Conservation (phyloP, 2,329 filamentous ascomycete genomes). For the Paecilomyces formosus region DNA sequence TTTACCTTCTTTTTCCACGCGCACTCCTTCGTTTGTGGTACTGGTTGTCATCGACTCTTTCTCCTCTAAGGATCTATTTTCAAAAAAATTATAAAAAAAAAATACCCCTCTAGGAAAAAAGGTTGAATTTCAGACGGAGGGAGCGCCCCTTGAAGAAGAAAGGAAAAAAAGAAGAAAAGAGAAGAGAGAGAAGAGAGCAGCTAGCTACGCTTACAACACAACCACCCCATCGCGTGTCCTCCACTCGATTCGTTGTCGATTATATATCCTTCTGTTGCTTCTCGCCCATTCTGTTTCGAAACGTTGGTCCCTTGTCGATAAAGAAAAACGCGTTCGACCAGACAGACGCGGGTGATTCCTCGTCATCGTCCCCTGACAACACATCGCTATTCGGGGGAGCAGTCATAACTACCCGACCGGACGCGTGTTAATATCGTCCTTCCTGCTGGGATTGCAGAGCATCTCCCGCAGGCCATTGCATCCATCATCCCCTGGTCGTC, state of each 20-base stretch:
- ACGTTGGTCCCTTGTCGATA: background rate
- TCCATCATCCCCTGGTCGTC: constrained; percentile 9
- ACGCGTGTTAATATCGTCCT: constrained; percentile 6
- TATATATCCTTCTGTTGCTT: background rate
- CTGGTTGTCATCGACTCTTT: constrained; percentile 10
- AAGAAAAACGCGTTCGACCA: background rate
- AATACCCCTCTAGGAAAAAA: constrained; percentile 5
- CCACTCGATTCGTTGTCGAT: background rate
- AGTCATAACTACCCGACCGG: background rate
- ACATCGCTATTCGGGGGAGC: background rate
- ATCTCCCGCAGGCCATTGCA: constrained; percentile 17
- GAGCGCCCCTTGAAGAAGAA: background rate
- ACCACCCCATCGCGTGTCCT: background rate
- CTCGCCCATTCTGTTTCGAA: background rate
- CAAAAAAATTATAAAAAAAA: constrained; percentile 12
- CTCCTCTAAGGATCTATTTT: constrained; percentile 8
- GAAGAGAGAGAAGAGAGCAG: background rate
- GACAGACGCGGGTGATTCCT: background rate
- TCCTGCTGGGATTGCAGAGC: constrained; percentile 29
- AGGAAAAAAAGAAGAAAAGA: background rate
- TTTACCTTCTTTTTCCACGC: constrained; percentile 13
- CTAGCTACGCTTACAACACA: background rate
- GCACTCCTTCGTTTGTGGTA: constrained; percentile 23
- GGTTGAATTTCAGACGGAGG: too few relatives aligned
- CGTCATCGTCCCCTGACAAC: constrained; percentile 4